Evolutionary conservation across 352 stramenopile species (phyloP).

Genomic region (Globisporangium okanoganense): DNA sequence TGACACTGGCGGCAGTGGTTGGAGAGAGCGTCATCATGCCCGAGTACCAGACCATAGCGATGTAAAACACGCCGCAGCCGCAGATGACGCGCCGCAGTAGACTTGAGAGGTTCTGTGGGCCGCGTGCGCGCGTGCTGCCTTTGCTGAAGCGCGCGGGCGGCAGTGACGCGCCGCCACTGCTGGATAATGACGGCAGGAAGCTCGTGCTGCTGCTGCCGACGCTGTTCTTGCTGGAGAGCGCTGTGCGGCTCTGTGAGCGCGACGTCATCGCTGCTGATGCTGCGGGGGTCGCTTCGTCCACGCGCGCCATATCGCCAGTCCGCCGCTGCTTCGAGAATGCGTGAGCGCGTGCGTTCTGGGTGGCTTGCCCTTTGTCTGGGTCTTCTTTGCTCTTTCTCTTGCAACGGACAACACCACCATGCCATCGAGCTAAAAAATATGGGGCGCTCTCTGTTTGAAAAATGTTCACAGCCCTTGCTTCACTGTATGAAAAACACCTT

Average conservation of each 20-base stretch:
- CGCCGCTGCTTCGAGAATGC: neutral
- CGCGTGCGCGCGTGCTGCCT: neutral
- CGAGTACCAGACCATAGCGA: conserved; percentile 21
- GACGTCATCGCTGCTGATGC: neutral
- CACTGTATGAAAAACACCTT: no score
- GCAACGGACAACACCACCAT: no score
- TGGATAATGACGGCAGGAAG: conserved; percentile 3
- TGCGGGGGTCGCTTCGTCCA: neutral
- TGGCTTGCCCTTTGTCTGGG: neutral
- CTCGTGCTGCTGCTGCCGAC: conserved; percentile 3
- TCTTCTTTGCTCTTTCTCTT: neutral
- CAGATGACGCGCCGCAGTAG: conserved; percentile 18
- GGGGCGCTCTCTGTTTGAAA: no score
- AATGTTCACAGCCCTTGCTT: no score
- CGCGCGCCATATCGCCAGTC: neutral
- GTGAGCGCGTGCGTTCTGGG: neutral
- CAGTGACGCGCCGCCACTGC: neutral
- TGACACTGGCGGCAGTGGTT: neutral
- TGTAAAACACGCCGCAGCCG: conserved; percentile 23
- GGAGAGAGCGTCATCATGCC: conserved; percentile 12
- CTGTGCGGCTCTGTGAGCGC: neutral
- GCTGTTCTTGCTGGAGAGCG: neutral
- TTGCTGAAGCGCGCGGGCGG: neutral
- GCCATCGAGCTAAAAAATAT: no score
- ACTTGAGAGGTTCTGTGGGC: conserved; percentile 5